Evolutionary conservation across 129 eudicot species (phyloP), one percentile per base, ranked within the genome.

Genomic region (Chrysanthemum makinoi): DNA sequence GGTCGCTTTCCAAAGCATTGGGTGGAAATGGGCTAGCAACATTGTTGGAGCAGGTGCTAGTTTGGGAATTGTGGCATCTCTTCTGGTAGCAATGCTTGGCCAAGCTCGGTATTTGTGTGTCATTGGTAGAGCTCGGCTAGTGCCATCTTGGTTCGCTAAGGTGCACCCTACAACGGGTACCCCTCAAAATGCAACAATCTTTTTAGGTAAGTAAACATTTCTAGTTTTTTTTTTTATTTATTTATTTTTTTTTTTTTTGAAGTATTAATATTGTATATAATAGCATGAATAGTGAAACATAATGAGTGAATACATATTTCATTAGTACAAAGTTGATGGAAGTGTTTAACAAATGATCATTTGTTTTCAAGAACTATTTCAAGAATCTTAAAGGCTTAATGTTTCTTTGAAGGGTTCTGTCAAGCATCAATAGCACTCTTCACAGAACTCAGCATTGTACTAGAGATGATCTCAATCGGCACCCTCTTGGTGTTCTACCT

Each of bases 51-150:
- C 83, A 8, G 94, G 94, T 9, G 94, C 94, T 66, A 82, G 82
- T 72, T 66, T 87, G 69, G 94, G 94, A 48, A 87, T 87, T 33
- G 75, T 82, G 58, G 89, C 94, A 18, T 87, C 94, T 59, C 87
- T 87, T 57, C 78, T 87, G 55, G 94, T 87, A 16, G 89, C 94
- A 55, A 87, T 87, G 94, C 89, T 87, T 74, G 94, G 94, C 67
- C 94, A 87, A 70, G 94, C 94, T 51, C 79, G 94, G 71, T 87
- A 87, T 77, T 72, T 87, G 65, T 87, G 89, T 51, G 94, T 87
- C 66, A 82, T 87, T 48, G 89, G 89, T 73, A 57, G 94, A 65
- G 89, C 87, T 15, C 78, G 89, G 61, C 76, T 87, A 6, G 94
- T 84, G 57, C 94, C 94, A 47, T 78, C 85, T 46, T 87, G 94